Conservation (phyloP, 2,329 filamentous ascomycete species). For the Pseudopithomyces chartarum region DNA sequence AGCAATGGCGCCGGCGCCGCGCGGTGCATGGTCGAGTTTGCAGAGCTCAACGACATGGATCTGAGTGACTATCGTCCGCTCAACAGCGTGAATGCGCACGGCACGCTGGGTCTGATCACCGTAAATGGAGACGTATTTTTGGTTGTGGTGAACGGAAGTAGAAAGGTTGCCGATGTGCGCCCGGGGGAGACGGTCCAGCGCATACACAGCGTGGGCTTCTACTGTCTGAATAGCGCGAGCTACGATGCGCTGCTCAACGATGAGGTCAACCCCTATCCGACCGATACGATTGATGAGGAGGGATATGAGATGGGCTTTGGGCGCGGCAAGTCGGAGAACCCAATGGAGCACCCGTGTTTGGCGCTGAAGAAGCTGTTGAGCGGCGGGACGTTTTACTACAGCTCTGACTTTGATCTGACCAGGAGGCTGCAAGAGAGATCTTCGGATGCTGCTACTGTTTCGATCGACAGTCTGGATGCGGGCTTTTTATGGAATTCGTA, state of each 20-base stretch:
- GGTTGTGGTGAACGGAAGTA: constrained; percentile 81
- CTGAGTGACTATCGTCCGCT: constrained; percentile 78
- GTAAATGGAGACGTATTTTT: constrained; percentile 86
- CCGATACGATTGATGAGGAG: constrained; percentile 59
- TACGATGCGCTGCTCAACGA: constrained; percentile 77
- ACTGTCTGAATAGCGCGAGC: constrained; percentile 84
- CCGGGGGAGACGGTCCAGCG: constrained; percentile 88
- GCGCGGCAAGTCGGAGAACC: constrained; percentile 68
- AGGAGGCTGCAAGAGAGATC: constrained; percentile 88
- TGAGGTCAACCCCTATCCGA: constrained; percentile 61
- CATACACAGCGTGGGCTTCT: constrained; percentile 86
- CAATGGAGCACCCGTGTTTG: constrained; percentile 84
- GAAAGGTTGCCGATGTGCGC: constrained; percentile 78
- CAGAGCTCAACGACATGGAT: constrained; percentile 66
- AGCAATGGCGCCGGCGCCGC: constrained; percentile 47
- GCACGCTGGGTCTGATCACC: constrained; percentile 86
- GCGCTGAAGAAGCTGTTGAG: constrained; percentile 89
- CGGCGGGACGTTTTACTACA: constrained; percentile 97
- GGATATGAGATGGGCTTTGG: constrained; percentile 57
- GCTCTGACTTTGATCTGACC: constrained; percentile 96
- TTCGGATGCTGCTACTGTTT: constrained; percentile 76
- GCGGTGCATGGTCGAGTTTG: constrained; percentile 89
- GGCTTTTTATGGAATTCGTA: constrained; percentile 97
- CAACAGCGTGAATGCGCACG: constrained; percentile 75
- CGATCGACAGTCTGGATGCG: constrained; percentile 90